phyloP scores from a whole-genome alignment of 345 rosid species.

The Aethionema arabicum region DNA sequence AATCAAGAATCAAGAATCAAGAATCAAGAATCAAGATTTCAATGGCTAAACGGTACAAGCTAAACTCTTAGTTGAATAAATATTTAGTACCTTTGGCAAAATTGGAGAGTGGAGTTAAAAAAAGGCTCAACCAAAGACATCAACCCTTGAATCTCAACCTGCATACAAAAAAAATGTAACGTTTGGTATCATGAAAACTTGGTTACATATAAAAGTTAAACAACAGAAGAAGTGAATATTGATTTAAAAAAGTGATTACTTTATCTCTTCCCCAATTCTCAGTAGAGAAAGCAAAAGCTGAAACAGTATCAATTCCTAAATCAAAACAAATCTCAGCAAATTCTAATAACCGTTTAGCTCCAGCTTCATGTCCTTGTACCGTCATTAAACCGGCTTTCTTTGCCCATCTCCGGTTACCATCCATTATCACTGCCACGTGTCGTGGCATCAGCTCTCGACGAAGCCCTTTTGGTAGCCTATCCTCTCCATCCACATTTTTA shows the following conservation, averaged over 20 bases:
- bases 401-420: conserved; percentile 77
- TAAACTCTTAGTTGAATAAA: no score
- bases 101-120: no score
- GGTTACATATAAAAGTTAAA: no score
- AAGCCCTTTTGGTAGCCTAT: conserved; percentile 45
- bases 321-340: conserved; percentile 42
- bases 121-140: background rate
- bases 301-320: conserved; percentile 60
- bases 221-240: no score
- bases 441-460: conserved; percentile 50
- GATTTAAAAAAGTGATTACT: no score
- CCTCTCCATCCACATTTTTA: background rate
- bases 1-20: no score
- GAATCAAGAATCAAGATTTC: no score
- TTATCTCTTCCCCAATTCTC: conserved; percentile 73
- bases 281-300: conserved; percentile 71
- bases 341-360: conserved; percentile 49
- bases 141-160: no score
- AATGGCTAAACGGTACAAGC: no score
- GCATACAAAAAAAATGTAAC: no score
- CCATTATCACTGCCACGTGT: conserved; percentile 86
- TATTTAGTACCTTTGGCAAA: no score
- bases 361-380: conserved; percentile 62
- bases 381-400: conserved; percentile 47
- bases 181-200: no score